A percentile compares a stretch with the other conserved stretches of the same genome.
These are phyloP conservation scores for Auricularia cornea DNA, from an alignment of 768 basidiomycete species.

Conservation along the genomic window DNA sequence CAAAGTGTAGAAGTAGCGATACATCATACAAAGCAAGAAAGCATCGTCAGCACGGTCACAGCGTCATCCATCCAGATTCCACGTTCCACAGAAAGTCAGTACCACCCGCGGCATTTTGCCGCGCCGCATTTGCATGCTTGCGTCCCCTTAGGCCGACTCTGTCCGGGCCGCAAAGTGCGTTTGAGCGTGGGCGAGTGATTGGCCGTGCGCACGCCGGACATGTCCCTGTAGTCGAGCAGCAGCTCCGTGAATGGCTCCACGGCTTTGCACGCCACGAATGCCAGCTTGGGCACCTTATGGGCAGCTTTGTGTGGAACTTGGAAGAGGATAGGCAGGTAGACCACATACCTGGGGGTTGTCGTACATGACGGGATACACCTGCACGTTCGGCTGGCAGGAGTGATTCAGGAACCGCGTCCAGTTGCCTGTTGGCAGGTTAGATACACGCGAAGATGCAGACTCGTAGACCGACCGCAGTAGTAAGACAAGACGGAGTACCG, in stretches of 20 bases:
- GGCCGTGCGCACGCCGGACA: neutral
- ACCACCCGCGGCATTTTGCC: no score
- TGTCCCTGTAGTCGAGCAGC: conserved; percentile 45
- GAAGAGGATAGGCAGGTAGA: neutral
- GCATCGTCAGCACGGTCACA: no score
- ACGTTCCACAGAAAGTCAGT: no score
- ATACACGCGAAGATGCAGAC: neutral
- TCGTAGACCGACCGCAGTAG: conserved; percentile 34
- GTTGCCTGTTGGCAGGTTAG: conserved; percentile 40
- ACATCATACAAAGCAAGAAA: no score
- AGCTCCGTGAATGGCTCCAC: conserved; percentile 49
- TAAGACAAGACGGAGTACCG: conserved; percentile 51
- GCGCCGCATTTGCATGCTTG: no score
- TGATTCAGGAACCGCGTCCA: conserved; percentile 75
- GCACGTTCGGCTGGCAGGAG: conserved; percentile 55
- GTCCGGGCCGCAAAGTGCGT: no score
- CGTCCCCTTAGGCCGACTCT: no score
- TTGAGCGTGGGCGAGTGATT: no score
- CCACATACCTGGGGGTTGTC: conserved; percentile 46
- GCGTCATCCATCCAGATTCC: no score
- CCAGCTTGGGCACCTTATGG: conserved; percentile 46
- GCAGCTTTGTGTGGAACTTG: conserved; percentile 29
- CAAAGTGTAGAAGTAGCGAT: no score
- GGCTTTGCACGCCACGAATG: conserved; percentile 42
- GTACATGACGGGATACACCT: conserved; percentile 50